Conservation (phyloP, 192 early-diverging fungal species). For the Pilaira anomala region DNA sequence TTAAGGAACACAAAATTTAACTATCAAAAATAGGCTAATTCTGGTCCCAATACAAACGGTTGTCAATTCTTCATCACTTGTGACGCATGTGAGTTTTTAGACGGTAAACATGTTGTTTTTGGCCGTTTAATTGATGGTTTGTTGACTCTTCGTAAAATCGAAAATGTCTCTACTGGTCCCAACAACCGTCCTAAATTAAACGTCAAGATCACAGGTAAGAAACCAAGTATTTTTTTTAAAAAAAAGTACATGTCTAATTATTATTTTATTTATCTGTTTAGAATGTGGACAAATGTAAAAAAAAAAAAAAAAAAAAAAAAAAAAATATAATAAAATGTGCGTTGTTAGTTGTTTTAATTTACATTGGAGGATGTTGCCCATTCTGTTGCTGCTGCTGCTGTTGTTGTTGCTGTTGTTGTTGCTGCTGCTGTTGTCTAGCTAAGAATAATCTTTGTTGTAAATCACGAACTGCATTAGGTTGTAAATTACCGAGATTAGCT, state of each 20-base stretch:
- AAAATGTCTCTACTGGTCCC: conserved; percentile 86
- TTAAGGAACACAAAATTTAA: neutral
- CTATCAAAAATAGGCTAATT: conserved; percentile 60
- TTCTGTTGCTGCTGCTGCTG: conserved; percentile 20
- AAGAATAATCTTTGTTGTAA: conserved; percentile 20
- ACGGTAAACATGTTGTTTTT: conserved; percentile 89
- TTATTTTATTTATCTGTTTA: conserved; percentile 2
- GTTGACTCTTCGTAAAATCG: conserved; percentile 88
- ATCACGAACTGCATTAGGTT: conserved; percentile 18
- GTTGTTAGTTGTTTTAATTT: conserved; percentile 1
- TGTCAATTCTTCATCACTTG: conserved; percentile 94
- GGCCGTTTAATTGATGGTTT: conserved; percentile 83
- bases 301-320: conserved; percentile 1
- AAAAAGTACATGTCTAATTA: neutral
- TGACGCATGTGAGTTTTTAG: conserved; percentile 80
- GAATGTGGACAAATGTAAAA: conserved; percentile 44
- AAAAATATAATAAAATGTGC: neutral
- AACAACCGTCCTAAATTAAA: conserved; percentile 84
- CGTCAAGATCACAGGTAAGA: conserved; percentile 67
- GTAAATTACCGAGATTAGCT: conserved; percentile 10
- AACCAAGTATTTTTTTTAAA: neutral
- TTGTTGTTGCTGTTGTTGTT: conserved; percentile 24
- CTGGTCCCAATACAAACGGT: conserved; percentile 82
- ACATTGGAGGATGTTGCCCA: conserved; percentile 27
- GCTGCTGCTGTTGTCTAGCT: conserved; percentile 21